Percentiles rank a stretch among this genome's conserved stretches.
Conservation (phyloP, 2,329 filamentous ascomycete species). For the Pyrenophora teres region DNA sequence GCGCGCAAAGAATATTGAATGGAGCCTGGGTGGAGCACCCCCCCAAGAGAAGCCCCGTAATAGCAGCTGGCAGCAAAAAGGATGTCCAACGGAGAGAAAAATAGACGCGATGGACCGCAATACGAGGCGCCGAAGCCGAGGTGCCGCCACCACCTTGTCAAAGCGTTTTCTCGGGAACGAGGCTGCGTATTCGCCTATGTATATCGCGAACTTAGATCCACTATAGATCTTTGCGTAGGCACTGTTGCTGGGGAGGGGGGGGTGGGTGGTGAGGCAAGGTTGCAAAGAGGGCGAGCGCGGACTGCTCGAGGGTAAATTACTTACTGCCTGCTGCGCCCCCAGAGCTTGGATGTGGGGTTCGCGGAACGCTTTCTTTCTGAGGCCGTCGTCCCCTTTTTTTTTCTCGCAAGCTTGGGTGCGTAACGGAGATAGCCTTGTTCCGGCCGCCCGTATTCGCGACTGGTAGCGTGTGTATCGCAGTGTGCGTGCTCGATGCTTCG, state of each 20-base stretch:
- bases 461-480: constrained; percentile 1
- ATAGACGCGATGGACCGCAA: constrained; percentile 7
- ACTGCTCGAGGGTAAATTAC: constrained; percentile 3
- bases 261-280: no score
- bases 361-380: background rate
- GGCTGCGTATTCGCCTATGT: constrained; percentile 2
- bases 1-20: no score
- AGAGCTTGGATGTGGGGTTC: constrained; percentile 18
- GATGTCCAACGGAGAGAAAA: background rate
- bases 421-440: constrained; percentile 1
- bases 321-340: constrained; percentile 9
- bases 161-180: constrained; percentile 2
- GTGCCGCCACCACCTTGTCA: constrained; percentile 5
- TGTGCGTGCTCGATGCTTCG: background rate
- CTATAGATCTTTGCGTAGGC: background rate
- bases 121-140: constrained; percentile 11
- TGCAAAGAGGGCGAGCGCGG: constrained; percentile 2
- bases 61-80: background rate
- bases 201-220: background rate
- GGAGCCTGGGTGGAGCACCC: background rate
- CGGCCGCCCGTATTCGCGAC: constrained; percentile 3
- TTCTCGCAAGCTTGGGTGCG: background rate
- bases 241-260: no score
- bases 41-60: constrained; percentile 7
- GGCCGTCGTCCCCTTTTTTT: constrained; percentile 6